A percentile compares a stretch with the other conserved stretches of the same genome.
Conservation (phyloP, 768 basidiomycete genomes). For the Naematelia aurantialba region DNA sequence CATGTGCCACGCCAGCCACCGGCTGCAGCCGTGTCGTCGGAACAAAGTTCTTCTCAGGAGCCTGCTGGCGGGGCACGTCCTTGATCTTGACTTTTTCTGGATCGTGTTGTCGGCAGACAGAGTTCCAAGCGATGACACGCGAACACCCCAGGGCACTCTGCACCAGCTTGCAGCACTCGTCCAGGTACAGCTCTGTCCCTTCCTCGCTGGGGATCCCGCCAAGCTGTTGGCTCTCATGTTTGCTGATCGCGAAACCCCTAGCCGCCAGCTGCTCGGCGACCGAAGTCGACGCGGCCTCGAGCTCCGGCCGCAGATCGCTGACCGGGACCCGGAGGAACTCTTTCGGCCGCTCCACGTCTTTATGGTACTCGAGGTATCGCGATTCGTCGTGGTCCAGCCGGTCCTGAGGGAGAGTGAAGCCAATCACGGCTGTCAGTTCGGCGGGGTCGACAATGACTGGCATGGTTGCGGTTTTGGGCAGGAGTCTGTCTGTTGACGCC, state of each 20-base stretch:
- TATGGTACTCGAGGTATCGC: conserved; percentile 14
- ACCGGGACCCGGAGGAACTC: conserved; percentile 24
- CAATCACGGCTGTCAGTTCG: conserved; percentile 21
- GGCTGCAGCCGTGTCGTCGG: conserved; percentile 20
- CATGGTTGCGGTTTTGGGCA: too few relatives aligned
- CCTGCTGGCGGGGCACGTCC: conserved; percentile 19
- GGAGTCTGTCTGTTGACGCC: too few relatives aligned
- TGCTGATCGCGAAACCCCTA: conserved; percentile 20
- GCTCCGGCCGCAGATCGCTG: conserved; percentile 18
- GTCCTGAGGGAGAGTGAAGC: conserved; percentile 25
- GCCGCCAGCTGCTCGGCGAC: conserved; percentile 16
- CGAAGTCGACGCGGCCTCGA: conserved; percentile 8
- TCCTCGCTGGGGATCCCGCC: conserved; percentile 16
- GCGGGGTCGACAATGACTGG: conserved; percentile 7
- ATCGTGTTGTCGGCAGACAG: conserved; percentile 17
- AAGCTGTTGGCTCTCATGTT: conserved; percentile 11
- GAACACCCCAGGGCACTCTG: conserved; percentile 14
- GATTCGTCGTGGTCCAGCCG: conserved; percentile 16
- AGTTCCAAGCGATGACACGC: conserved; percentile 34
- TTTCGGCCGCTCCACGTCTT: conserved; percentile 8
- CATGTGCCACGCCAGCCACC: conserved; percentile 23
- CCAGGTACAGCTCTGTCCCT: conserved; percentile 23
- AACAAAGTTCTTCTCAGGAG: conserved; percentile 23
- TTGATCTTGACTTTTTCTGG: conserved; percentile 10
- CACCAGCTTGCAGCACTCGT: conserved; percentile 17